These are phyloP conservation scores for Pharnaceum exiguum DNA, from an alignment of 148 eudicot genomes.

Conservation along the genomic window DNA sequence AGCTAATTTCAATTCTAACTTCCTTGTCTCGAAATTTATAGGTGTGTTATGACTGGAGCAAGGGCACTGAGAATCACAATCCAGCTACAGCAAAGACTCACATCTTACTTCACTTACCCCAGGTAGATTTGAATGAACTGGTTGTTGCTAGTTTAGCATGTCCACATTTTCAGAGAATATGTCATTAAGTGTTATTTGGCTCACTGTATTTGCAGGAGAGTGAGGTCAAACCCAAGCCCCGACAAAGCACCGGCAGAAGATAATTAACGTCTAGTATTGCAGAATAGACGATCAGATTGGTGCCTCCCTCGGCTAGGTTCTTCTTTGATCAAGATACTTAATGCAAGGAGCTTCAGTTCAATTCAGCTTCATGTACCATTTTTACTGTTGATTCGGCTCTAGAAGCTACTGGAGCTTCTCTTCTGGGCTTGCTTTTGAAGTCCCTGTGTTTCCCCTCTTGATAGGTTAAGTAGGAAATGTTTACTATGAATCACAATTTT, in stretches of 20 bases:
- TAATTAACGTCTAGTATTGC: conserved; percentile 1
- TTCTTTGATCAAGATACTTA: background rate
- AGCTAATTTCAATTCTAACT: no score
- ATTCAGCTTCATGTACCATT: no score
- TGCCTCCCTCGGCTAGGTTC: background rate
- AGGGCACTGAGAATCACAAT: conserved; percentile 97
- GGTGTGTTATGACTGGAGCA: conserved; percentile 99
- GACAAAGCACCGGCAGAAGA: conserved; percentile 23
- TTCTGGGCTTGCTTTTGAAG: no score
- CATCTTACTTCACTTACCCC: conserved; percentile 67
- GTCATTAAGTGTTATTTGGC: background rate
- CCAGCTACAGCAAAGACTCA: conserved; percentile 71
- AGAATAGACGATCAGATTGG: background rate
- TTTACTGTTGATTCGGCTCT: no score
- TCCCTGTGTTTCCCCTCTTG: no score
- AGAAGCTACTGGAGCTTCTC: no score
- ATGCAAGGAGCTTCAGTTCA: no score
- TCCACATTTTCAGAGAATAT: background rate
- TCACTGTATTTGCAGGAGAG: conserved; percentile 19
- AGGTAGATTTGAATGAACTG: conserved; percentile 35
- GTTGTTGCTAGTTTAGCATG: background rate
- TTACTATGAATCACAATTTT: no score
- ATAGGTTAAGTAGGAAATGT: no score
- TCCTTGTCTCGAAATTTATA: conserved; percentile 16
- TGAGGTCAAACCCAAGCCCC: conserved; percentile 37